phyloP scores from a whole-genome alignment of 176 grass and related monocot genomes.

The Zoysia pacifica region DNA sequence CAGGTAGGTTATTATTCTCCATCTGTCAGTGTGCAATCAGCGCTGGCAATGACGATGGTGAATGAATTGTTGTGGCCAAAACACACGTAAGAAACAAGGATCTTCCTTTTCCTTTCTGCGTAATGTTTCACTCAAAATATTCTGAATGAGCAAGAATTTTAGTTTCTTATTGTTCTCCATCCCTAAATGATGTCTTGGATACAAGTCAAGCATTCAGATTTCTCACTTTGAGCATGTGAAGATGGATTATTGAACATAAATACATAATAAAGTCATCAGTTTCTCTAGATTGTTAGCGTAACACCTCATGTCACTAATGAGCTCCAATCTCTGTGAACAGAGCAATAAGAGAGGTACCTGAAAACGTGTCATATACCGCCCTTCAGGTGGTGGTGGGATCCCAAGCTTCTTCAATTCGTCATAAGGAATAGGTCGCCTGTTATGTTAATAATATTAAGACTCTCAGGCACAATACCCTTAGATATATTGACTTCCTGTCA shows the following conservation, averaged over 20 bases:
- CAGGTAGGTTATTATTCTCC: background rate
- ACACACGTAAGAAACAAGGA: background rate
- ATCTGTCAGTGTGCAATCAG: background rate
- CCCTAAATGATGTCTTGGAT: background rate
- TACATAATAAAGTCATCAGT: background rate
- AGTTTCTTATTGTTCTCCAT: background rate
- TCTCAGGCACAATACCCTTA: background rate
- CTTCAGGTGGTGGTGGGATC: constrained; percentile 83
- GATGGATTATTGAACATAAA: background rate
- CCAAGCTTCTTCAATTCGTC: constrained; percentile 87
- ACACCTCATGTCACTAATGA: background rate
- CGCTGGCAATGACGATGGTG: constrained; percentile 13
- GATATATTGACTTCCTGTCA: background rate
- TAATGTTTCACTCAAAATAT: background rate
- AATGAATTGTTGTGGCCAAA: background rate
- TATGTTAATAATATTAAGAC: constrained; percentile 6
- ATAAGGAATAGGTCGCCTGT: constrained; percentile 77
- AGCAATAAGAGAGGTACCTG: constrained; percentile 47
- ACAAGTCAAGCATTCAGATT: background rate
- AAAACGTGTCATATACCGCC: constrained; percentile 74
- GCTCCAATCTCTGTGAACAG: background rate
- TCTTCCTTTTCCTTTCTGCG: background rate
- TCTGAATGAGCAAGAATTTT: background rate
- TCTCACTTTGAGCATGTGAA: background rate
- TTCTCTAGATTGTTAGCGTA: background rate